Evolutionary conservation across 352 stramenopile species (phyloP).

Genomic region (Thalassiosira hispida): DNA sequence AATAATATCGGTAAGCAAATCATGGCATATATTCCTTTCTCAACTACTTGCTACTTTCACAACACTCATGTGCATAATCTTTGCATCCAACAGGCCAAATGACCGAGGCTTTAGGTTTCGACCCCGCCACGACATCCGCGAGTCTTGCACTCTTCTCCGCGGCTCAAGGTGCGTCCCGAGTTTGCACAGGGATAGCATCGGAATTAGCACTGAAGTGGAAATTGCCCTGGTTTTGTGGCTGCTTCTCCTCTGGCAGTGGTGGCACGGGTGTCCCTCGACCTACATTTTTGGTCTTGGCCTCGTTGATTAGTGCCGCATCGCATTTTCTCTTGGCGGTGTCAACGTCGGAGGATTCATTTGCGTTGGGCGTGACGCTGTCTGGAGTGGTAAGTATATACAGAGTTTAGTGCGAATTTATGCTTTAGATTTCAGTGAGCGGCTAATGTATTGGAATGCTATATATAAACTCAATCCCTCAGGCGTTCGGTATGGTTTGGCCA

Average conservation of each 20-base stretch:
- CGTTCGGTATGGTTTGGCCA: slow-evolving; percentile 61
- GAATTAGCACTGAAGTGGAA: slow-evolving; percentile 65
- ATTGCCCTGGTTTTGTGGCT: slow-evolving; percentile 37
- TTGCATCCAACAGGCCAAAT: slow-evolving; percentile 58
- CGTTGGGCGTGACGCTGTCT: slow-evolving; percentile 67
- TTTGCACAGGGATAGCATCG: slow-evolving; percentile 68
- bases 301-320: slow-evolving; percentile 56
- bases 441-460: no score
- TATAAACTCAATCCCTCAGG: no score
- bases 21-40: neutral
- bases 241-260: slow-evolving; percentile 14
- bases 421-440: no score
- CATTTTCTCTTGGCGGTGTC: slow-evolving; percentile 68
- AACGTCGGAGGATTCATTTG: slow-evolving; percentile 64
- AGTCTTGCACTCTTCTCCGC: slow-evolving; percentile 76
- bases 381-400: slow-evolving; percentile 46
- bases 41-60: neutral
- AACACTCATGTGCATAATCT: neutral
- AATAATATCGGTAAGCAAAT: slow-evolving; percentile 69
- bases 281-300: slow-evolving; percentile 74
- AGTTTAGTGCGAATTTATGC: no score
- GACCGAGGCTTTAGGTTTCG: slow-evolving; percentile 74
- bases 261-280: slow-evolving; percentile 62
- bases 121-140: slow-evolving; percentile 51
- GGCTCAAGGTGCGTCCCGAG: slow-evolving; percentile 66